Conservation (phyloP, 257 asterid genomes). For the Jasminum sambac region DNA sequence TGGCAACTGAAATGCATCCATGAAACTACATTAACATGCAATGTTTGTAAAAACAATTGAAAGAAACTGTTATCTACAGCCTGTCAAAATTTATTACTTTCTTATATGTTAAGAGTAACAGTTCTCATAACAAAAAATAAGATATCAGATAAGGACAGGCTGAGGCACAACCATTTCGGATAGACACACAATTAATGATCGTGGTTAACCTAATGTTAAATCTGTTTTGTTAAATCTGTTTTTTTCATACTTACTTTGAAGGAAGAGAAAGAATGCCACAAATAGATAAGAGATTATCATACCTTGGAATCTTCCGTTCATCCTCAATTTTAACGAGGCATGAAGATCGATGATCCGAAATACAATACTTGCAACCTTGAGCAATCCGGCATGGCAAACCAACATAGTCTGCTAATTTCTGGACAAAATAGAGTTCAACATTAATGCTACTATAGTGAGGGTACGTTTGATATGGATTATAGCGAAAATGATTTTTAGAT, state of each 20-base stretch:
- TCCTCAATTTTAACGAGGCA: slow-evolving; percentile 83
- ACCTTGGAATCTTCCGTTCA: slow-evolving; percentile 65
- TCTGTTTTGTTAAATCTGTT: background rate
- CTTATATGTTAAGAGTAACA: background rate
- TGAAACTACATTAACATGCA: background rate
- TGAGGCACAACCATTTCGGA: background rate
- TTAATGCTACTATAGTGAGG: slow-evolving; percentile 5
- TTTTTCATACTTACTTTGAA: background rate
- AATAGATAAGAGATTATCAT: slow-evolving; percentile 14
- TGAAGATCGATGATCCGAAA: slow-evolving; percentile 84
- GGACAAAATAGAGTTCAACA: slow-evolving; percentile 29
- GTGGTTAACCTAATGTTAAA: background rate
- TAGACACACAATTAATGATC: background rate
- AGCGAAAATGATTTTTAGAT: no score
- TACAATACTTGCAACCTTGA: slow-evolving; percentile 91
- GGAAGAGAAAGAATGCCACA: background rate
- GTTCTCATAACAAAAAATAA: slow-evolving; percentile 7
- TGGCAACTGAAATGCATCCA: background rate
- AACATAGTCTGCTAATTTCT: slow-evolving; percentile 94
- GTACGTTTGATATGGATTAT: no score
- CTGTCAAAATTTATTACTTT: background rate
- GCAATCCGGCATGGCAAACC: slow-evolving; percentile 99
- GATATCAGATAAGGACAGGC: background rate
- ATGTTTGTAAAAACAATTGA: background rate
- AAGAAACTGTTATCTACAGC: background rate